These are phyloP conservation scores for Porphyrellus cyaneotinctus DNA, from an alignment of 768 basidiomycete species.

Conservation along the genomic window DNA sequence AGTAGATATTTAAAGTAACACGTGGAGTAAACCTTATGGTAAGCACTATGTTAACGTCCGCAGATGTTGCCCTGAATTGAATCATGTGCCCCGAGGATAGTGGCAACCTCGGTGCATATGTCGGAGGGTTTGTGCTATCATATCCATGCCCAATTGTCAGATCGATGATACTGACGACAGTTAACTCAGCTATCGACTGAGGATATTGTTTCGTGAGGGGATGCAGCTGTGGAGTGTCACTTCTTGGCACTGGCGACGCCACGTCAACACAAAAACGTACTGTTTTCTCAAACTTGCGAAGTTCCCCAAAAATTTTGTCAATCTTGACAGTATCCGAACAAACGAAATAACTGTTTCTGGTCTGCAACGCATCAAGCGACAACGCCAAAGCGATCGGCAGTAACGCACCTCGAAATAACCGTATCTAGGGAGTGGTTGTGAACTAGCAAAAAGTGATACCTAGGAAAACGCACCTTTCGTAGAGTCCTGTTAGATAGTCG, in stretches of 20 bases:
- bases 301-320: slow-evolving; percentile 60
- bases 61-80: slow-evolving; percentile 56
- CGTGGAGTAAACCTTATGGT: slow-evolving; percentile 56
- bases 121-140: slow-evolving; percentile 70
- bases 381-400: neutral
- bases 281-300: slow-evolving; percentile 55
- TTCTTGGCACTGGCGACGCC: neutral
- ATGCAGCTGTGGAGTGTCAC: slow-evolving; percentile 15
- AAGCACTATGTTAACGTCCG: slow-evolving; percentile 52
- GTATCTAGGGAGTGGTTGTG: slow-evolving; percentile 43
- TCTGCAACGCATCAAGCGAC: slow-evolving; percentile 38
- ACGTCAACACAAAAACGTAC: slow-evolving; percentile 14
- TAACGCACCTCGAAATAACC: slow-evolving; percentile 66
- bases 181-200: slow-evolving; percentile 52
- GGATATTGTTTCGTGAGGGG: slow-evolving; percentile 48
- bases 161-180: slow-evolving; percentile 64
- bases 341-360: slow-evolving; percentile 78
- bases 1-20: neutral
- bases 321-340: slow-evolving; percentile 66
- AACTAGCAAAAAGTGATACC: neutral
- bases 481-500: slow-evolving; percentile 58
- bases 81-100: slow-evolving; percentile 85
- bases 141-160: slow-evolving; percentile 61
- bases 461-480: slow-evolving; percentile 41
- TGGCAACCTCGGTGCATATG: slow-evolving; percentile 56